Evolutionary conservation across 352 stramenopile species (phyloP), one percentile per base, ranked within the genome.

Genomic region (Globisporangium spinosum): DNA sequence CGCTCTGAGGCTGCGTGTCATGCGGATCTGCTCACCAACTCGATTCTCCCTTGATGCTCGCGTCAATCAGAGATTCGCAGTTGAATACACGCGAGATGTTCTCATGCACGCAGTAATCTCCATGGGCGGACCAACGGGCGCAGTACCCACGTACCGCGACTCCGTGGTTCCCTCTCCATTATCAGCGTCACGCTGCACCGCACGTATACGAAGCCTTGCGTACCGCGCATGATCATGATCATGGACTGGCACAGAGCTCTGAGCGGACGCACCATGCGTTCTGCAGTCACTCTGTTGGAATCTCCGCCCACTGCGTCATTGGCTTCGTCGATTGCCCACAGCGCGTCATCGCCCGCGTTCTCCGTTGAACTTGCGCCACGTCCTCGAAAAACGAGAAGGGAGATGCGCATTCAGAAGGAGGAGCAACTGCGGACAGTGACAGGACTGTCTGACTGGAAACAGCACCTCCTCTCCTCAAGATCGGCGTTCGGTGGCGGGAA

Each of bases 291-390:
- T 45, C 13, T 13, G 38, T 4, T 45, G 38, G 0, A 5, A 45
- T 40, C 35, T 40, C 12, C 35, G 2, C 35, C 35, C 35, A 40
- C 35, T 20, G 29, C 35, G 35, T 66, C 23, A 38, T 38, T 45
- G 13, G 38, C 1, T 45, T 60, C 13, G 12, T 13, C 55, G 59
- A 45, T 62, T 62, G 57, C 35, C 57, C 23, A 29, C 8, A 17
- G 35, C 22, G 38, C 58, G 58, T 64, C 58, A 65, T 65, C 60
- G 43, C 27, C 6, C 1, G 27, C 25, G 4, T 35, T 17, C 17
- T 55, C 60, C 43, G 12, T 58, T 65, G 60, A 65, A 65, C 60
- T 58, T 65, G 60, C 29, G n/a, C 25, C 59, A 25, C 60, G 20
- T 55, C 45, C n/a, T 34, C 58, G 34, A 51, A 17, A 3, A 29